These are phyloP conservation scores for Neofusicoccum sp. DNA, from an alignment of 2,329 filamentous ascomycete genomes.

Conservation along the genomic window DNA sequence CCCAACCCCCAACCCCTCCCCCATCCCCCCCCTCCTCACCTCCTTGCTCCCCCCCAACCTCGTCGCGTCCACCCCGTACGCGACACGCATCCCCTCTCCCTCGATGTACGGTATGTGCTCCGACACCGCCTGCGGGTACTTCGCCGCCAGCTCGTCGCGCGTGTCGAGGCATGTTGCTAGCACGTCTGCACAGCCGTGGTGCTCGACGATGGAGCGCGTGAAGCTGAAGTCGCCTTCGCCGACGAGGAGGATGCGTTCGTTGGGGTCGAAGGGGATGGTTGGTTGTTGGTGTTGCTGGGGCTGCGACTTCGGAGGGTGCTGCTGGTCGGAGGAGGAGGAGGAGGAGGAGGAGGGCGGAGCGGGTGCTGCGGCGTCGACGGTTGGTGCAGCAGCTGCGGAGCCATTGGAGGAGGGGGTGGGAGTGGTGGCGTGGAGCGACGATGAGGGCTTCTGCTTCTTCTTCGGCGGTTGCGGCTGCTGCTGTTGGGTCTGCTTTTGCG, in stretches of 20 bases:
- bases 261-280: conserved; percentile 65
- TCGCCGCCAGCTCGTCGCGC: conserved; percentile 59
- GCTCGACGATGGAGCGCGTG: conserved; percentile 62
- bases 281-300: conserved; percentile 7
- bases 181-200: conserved; percentile 65
- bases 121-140: conserved; percentile 72
- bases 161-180: conserved; percentile 69
- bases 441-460: background rate
- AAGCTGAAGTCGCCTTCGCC: conserved; percentile 84
- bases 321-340: conserved; percentile 6
- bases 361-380: conserved; percentile 17
- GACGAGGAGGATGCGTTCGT: conserved; percentile 70
- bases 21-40: conserved; percentile 45
- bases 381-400: background rate
- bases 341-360: conserved; percentile 17
- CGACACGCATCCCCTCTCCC: conserved; percentile 37
- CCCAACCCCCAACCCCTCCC: conserved; percentile 17
- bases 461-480: background rate
- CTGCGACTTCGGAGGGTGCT: background rate
- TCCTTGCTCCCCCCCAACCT: conserved; percentile 50
- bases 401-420: background rate
- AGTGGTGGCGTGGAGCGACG: too few species aligned
- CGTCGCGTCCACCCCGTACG: conserved; percentile 47
- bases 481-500: too few species aligned
- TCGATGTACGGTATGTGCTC: conserved; percentile 58